Evolutionary conservation across 192 early-diverging fungal genomes (phyloP).

Genomic region (Lunasporangiospora selenospora): DNA sequence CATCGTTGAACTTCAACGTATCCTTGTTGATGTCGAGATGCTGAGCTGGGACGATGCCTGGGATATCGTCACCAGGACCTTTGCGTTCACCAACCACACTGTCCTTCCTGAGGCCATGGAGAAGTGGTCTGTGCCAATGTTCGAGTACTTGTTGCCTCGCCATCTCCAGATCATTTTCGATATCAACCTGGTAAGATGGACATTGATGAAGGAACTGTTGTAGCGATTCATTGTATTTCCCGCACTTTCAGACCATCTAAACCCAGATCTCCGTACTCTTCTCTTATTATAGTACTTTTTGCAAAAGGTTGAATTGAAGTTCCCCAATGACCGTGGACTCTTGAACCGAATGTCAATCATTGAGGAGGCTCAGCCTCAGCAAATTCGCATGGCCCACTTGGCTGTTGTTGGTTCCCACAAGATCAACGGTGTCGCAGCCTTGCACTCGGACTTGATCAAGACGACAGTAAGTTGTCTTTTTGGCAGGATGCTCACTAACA

Average conservation of each 20-base stretch:
- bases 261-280: neutral
- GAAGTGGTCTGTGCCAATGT: slow-evolving; percentile 95
- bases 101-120: slow-evolving; percentile 99
- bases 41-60: slow-evolving; percentile 95
- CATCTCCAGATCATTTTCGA: slow-evolving; percentile 99
- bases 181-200: slow-evolving; percentile 83
- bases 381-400: slow-evolving; percentile 97
- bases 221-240: neutral
- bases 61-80: slow-evolving; percentile 87
- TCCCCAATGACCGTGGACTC: slow-evolving; percentile 86
- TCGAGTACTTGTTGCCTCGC: slow-evolving; percentile 91
- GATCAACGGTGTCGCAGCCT: slow-evolving; percentile 95
- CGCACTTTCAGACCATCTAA: neutral
- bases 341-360: slow-evolving; percentile 92
- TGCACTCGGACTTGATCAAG: slow-evolving; percentile 85
- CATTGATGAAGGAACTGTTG: too few relatives aligned
- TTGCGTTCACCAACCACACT: slow-evolving; percentile 99
- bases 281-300: slow-evolving; percentile 87
- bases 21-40: slow-evolving; percentile 90
- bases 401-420: slow-evolving; percentile 92
- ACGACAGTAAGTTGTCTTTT: slow-evolving; percentile 48
- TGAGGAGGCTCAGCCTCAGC: slow-evolving; percentile 91
- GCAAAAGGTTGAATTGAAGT: slow-evolving; percentile 88
- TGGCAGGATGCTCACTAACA: neutral
- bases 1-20: slow-evolving; percentile 91